Conservation (phyloP, 2,329 filamentous ascomycete genomes). For the Beauveria brongniartii region DNA sequence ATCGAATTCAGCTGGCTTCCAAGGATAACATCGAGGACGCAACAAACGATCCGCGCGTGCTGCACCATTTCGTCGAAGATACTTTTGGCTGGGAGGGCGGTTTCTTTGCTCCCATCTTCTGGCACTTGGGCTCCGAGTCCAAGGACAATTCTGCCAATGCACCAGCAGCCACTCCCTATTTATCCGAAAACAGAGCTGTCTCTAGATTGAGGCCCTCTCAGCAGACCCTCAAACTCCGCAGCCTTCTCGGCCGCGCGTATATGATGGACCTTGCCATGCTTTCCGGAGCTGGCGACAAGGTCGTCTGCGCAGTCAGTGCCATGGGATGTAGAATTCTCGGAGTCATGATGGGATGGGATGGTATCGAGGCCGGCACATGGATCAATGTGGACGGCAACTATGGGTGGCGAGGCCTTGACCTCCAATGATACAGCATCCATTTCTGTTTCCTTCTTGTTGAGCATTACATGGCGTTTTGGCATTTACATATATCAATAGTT, state of each 20-base stretch:
- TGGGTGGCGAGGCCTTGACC: constrained; percentile 38
- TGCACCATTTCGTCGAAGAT: constrained; percentile 64
- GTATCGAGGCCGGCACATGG: constrained; percentile 55
- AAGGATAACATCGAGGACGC: constrained; percentile 41
- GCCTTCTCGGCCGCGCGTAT: constrained; percentile 72
- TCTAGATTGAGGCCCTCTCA: constrained; percentile 30
- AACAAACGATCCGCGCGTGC: constrained; percentile 37
- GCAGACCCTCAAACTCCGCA: constrained; percentile 58
- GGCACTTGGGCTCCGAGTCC: constrained; percentile 56
- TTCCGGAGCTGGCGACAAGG: constrained; percentile 55
- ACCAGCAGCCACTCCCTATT: constrained; percentile 19
- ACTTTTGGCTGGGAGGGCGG: constrained; percentile 82
- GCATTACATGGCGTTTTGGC: constrained; percentile 14
- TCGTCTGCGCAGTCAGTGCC: constrained; percentile 71
- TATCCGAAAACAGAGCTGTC: constrained; percentile 18
- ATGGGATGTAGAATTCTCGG: constrained; percentile 66
- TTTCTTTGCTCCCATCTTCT: constrained; percentile 76
- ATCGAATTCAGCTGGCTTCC: constrained; percentile 66
- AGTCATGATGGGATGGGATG: constrained; percentile 84
- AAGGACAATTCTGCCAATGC: constrained; percentile 31
- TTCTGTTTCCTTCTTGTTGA: not conserved
- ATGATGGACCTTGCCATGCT: constrained; percentile 73
- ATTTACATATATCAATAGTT: not conserved
- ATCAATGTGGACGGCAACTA: constrained; percentile 70
- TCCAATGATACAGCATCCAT: constrained; percentile 24